Evolutionary conservation across 352 stramenopile species (phyloP).

Genomic region (Globisporangium solare): DNA sequence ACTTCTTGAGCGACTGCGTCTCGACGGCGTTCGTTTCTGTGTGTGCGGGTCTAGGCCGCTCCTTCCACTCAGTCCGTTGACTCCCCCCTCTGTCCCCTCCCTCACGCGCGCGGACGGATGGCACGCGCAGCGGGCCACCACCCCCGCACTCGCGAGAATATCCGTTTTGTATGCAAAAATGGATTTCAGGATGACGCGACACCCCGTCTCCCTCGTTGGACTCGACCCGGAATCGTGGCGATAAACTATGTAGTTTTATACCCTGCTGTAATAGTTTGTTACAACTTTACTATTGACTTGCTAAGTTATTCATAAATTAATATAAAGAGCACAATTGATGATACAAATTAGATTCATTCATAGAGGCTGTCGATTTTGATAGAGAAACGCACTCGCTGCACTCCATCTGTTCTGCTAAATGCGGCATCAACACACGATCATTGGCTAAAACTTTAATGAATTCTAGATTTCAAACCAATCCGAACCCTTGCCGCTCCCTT

Average conservation of each 20-base stretch:
- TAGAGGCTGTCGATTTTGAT: neutral
- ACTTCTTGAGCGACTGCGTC: neutral
- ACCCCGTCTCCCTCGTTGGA: neutral
- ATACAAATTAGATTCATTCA: neutral
- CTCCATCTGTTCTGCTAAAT: neutral
- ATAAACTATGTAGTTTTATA: neutral
- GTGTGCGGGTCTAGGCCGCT: neutral
- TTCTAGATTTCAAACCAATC: neutral
- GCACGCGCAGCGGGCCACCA: neutral
- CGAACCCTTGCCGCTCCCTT: neutral
- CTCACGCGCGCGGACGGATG: neutral
- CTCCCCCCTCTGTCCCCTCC: neutral
- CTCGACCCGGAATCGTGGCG: neutral
- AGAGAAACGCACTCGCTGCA: neutral
- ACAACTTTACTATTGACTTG: too few relatives aligned
- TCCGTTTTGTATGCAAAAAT: neutral
- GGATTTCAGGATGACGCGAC: neutral
- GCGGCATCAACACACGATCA: neutral
- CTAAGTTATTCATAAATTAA: too few relatives aligned
- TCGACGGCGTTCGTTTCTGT: neutral
- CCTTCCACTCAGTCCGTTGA: constrained; percentile 1
- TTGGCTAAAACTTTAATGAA: neutral
- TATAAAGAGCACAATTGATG: neutral
- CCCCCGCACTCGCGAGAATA: neutral
- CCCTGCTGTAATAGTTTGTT: neutral